Base-by-base conservation (phyloP, 139 green algal species). In the Limnomonas spitsbergensis region DNA sequence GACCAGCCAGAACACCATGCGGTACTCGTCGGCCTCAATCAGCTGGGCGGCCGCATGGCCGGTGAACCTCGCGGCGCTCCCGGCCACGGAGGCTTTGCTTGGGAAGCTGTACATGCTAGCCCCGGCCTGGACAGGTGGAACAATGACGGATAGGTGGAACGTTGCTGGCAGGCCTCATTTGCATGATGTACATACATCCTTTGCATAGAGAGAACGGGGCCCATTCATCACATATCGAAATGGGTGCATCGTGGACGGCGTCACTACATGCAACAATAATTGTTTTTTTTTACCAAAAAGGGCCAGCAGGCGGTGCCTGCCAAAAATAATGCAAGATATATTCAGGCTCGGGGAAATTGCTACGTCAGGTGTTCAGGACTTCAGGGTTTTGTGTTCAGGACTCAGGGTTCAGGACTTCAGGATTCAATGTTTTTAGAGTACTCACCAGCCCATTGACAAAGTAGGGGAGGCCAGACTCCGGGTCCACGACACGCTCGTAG, bases 381-480 rank as follows among this genome's bases (percentile, higher is more conserved):
- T 61, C 20, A 20, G 20, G 20, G 47, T 61, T 61, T 61, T 29
- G 14, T 20, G 20, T 61, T 61, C 14, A 61, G 47, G 47, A 61
- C 31, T 9, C 4, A 53, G 68, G 9, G 24, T 24, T 31, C 35
- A 35, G 9, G 29, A 20, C 68, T n/a, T n/a, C 68, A 40, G 40
- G 4, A 47, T 14, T 26, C 34, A 75, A 31, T 75, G 36, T 52
- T 9, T 35, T 9, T 75, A 35, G 26, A 9, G 24, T 7, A 56
- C 37, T 77, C 20, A 68, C 40, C 47, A 53, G 34, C 3, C 67
- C 47, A 78, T 56, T 78, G 53, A 79, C 74, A 56, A 79, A 73
- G 54, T 79, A 79, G 2, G 74, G 74, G n/a, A 79, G 72, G 37
- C 74, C 74, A 7, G 40, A 31, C 6, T 67, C 24, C 4, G 27